Base-by-base conservation (phyloP, 1,284 basidiomycete species). In the Ganoderma sp. region DNA sequence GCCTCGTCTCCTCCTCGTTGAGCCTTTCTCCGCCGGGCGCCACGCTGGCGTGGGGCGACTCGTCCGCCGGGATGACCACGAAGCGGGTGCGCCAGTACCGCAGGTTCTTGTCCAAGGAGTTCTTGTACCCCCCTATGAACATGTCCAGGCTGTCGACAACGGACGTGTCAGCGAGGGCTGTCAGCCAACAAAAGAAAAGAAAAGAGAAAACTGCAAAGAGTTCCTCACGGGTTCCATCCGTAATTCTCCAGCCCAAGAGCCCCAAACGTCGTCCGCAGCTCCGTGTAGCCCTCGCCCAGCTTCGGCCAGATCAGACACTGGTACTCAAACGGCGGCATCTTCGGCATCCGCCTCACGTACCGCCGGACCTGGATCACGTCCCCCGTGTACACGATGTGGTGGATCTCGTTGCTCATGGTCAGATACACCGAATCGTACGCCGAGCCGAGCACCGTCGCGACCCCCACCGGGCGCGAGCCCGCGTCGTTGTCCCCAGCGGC, bases 1-100 rank as follows among this genome's bases (percentile, higher is more conserved):
- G 85, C 28, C 95, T 89, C 19, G 92, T 90, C 80, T 99, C 97
- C 77, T 97, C 94, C 42, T 95, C 91, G 73, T 92, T 89, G 66
- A 95, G 85, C 69, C 84, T 84, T 78, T 95, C 94, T 6, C 89
- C 91, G 0, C 82, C 82, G 0, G 88, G 85, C 0, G 88, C 90
- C 22, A 85, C 82, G 63, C 80, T 86, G 14, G 84, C 79, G 57
- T 80, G 82, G 9, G 89, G 93, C 43, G 86, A 85, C 67, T 90
- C 91, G 12, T 88, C 85, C 0, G 93, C 91, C 0, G 97, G 97
- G 59, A 99, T 94, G 22, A 99, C 88, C 32, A 99, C 87, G 77
- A 98, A 98, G n/a, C 97, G 87, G 0, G 96, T 98, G 7, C 97
- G 88, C 95, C 97, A 99, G 77, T 97, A 98, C 57, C 93, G 88